Conservation (phyloP, 352 stramenopile species). For the Phytopythium mirpurense region DNA sequence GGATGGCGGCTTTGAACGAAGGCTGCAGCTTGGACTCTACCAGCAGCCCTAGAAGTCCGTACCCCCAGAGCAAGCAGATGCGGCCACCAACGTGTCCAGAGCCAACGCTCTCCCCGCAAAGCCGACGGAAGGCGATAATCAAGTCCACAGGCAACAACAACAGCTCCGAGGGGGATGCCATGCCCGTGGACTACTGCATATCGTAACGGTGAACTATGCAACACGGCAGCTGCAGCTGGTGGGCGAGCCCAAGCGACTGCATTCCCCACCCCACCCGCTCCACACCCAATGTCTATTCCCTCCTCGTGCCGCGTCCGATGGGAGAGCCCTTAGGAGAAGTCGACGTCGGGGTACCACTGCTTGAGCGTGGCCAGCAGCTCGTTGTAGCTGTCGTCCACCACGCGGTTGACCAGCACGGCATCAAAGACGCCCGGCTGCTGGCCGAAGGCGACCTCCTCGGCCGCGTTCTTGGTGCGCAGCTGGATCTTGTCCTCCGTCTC, state of each 20-base stretch:
- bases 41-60: constrained; percentile 3
- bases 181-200: constrained; percentile 7
- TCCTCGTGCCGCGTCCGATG: not conserved
- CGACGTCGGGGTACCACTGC: constrained; percentile 66
- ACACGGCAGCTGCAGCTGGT: not conserved
- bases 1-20: constrained; percentile 32
- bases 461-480: constrained; percentile 91
- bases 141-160: constrained; percentile 1
- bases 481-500: constrained; percentile 96
- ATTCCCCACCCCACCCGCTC: not conserved
- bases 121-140: not conserved
- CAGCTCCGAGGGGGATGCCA: constrained; percentile 4
- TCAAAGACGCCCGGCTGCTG: constrained; percentile 84
- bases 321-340: constrained; percentile 32
- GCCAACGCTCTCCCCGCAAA: not conserved
- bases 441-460: constrained; percentile 91
- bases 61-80: not conserved
- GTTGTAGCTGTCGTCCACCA: constrained; percentile 79
- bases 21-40: constrained; percentile 5
- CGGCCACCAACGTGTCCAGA: not conserved
- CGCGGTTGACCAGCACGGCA: constrained; percentile 85
- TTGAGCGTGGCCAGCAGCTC: constrained; percentile 65
- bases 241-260: no score
- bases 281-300: constrained; percentile 1
- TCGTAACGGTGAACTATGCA: not conserved